Evolutionary conservation across 257 asterid species (phyloP), one percentile per base, ranked within the genome.

Genomic region (Gentiana macrophylla): DNA sequence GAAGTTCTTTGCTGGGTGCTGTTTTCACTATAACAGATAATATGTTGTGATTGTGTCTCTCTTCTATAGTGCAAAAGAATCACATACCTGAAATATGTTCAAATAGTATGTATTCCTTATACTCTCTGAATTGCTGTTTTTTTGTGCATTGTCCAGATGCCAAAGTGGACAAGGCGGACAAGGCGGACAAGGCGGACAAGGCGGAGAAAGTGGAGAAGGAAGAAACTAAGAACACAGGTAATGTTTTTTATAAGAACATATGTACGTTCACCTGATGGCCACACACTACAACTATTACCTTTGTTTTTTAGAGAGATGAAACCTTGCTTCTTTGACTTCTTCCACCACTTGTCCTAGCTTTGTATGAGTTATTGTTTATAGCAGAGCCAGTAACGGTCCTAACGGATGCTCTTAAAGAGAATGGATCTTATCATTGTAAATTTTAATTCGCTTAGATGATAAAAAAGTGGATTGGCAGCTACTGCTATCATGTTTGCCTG

Each of bases 201-300:
- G 24, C 24, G 24, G 24, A 24, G 24, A 24, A 24, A 36, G 37
- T 54, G 47, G 67, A 62, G 32, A 62, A 62, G 58, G 67, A 63
- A 37, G 67, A 63, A 15, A 32, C 35, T 6, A 63, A 63, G 61
- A 63, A 50, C 61, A 63, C 45, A 34, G 61, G 65, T 61, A 63
- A 37, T 0, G 15, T 10, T 8, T 1, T 35, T 8, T 41, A 41
- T 5, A 41, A 4, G 9, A 32, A 33, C 50, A 36, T 24, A 8
- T 33, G 11, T 43, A 5, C 4, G 6, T 53, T 38, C 15, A 13
- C 12, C 49, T 49, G 12, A 7, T 37, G 3, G 33, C 15, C 34
- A 47, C 12, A 33, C 8, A 9, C 12, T 46, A 5, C 37, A 24
- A 12, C 49, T 11, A 12, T 7, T 37, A 56, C 6, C 33, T 1